phyloP scores from a whole-genome alignment of 306 rosid species.

The Begonia loranthoides region DNA sequence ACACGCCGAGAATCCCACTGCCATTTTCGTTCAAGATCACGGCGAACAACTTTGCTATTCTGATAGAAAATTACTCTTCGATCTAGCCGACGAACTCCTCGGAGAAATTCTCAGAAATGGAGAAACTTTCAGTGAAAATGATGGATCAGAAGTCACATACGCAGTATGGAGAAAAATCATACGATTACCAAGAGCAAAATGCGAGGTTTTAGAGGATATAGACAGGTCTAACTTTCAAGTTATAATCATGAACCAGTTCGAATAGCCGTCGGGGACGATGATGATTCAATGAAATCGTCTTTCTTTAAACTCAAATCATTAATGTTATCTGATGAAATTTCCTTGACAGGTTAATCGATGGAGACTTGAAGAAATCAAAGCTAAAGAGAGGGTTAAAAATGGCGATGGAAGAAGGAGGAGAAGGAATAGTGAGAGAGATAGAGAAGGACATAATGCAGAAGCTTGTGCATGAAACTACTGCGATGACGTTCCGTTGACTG shows the following conservation, averaged over 20 bases:
- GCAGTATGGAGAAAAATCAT: conserved; percentile 35
- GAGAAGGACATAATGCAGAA: conserved; percentile 54
- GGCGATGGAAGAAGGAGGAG: conserved; percentile 43
- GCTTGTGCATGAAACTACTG: conserved; percentile 43
- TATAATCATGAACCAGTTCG: no score
- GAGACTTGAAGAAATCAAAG: conserved; percentile 28
- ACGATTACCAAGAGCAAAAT: conserved; percentile 34
- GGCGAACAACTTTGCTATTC: conserved; percentile 4
- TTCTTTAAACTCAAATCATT: no score
- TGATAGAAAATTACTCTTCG: conserved; percentile 40
- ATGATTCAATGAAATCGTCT: no score
- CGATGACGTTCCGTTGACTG: conserved; percentile 6
- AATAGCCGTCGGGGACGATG: no score
- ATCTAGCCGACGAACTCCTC: conserved; percentile 49
- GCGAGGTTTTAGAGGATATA: conserved; percentile 66
- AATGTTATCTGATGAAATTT: no score
- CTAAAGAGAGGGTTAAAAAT: conserved; percentile 11
- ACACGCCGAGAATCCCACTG: not conserved
- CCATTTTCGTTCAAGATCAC: not conserved
- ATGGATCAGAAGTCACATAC: conserved; percentile 23
- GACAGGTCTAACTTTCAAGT: conserved; percentile 17
- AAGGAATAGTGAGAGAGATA: conserved; percentile 38
- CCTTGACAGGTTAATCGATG: conserved; percentile 49
- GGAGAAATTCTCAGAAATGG: conserved; percentile 21
- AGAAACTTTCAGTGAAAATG: not conserved